Evolutionary conservation across 805 yeast genomes (phyloP).

Genomic region (Yarrowia deformans): DNA sequence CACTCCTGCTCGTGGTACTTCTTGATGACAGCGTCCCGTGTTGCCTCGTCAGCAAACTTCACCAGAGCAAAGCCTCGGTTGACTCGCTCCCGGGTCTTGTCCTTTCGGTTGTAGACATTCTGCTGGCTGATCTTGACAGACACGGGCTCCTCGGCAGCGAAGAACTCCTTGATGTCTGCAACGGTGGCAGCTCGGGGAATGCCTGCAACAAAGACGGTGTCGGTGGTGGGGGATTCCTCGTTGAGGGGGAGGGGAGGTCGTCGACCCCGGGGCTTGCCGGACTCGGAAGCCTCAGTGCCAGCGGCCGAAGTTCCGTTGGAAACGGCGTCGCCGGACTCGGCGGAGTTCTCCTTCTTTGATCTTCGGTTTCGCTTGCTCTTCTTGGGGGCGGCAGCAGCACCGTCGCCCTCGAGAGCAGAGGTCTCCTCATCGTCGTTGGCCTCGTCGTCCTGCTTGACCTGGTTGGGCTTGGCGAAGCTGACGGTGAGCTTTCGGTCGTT

Average conservation of each 20-base stretch:
- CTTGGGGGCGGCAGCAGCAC: constrained; percentile 31
- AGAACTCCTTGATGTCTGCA: constrained; percentile 56
- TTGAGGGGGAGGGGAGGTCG: constrained; percentile 40
- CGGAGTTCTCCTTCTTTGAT: constrained; percentile 37
- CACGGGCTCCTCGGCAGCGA: constrained; percentile 52
- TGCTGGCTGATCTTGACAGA: constrained; percentile 41
- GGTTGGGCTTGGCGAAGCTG: constrained; percentile 53
- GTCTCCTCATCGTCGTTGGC: constrained; percentile 14
- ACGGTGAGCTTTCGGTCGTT: constrained; percentile 44
- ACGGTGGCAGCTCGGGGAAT: constrained; percentile 60
- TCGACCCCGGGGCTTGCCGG: constrained; percentile 40
- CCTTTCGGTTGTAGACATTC: constrained; percentile 41
- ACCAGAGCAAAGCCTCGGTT: constrained; percentile 59
- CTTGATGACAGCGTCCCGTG: constrained; percentile 74
- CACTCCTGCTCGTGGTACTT: constrained; percentile 70
- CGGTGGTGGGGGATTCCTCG: constrained; percentile 54
- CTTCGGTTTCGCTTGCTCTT: constrained; percentile 25
- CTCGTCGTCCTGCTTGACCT: constrained; percentile 43
- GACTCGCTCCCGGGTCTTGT: constrained; percentile 41
- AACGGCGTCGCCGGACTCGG: constrained; percentile 22
- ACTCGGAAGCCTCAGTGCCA: constrained; percentile 18
- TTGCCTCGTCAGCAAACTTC: constrained; percentile 64
- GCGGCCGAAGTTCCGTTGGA: constrained; percentile 37
- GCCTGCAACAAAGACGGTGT: constrained; percentile 68
- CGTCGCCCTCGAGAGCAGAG: not conserved